phyloP scores from a whole-genome alignment of 768 basidiomycete genomes.

The Myochromella boudieri region DNA sequence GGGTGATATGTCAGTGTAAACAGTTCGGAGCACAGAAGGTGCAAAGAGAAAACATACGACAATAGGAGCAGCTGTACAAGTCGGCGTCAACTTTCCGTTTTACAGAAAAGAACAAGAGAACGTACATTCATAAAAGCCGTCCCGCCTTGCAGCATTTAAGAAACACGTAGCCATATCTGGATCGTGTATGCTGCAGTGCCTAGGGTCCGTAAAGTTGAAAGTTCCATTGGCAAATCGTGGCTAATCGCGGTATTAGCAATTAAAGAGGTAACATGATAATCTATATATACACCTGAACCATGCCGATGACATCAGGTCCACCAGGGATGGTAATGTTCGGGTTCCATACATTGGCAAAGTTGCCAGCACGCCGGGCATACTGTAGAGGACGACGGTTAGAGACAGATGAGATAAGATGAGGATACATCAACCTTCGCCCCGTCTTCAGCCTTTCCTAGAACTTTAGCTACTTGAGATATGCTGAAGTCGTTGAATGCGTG shows the following conservation, averaged over 20 bases:
- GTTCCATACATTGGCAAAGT: constrained; percentile 64
- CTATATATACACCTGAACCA: constrained; percentile 51
- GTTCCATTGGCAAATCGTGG: constrained; percentile 55
- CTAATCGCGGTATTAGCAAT: constrained; percentile 24
- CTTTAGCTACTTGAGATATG: constrained; percentile 62
- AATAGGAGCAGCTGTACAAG: constrained; percentile 45
- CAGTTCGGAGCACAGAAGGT: background rate
- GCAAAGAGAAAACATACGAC: constrained; percentile 38
- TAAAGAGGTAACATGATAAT: background rate
- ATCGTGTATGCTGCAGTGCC: constrained; percentile 66
- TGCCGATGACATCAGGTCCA: constrained; percentile 45
- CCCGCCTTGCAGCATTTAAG: constrained; percentile 50
- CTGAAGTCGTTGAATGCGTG: constrained; percentile 65
- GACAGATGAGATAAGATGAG: background rate
- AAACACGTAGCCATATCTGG: constrained; percentile 58
- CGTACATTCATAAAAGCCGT: constrained; percentile 63
- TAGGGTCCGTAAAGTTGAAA: constrained; percentile 64
- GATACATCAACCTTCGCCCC: constrained; percentile 42
- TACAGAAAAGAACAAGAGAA: no score
- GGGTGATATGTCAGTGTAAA: background rate
- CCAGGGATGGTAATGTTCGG: constrained; percentile 52
- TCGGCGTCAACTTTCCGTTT: background rate
- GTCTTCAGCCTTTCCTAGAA: constrained; percentile 49
- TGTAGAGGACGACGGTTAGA: constrained; percentile 20
- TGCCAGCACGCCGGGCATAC: constrained; percentile 55